These are phyloP conservation scores for Acacia melanoxylon DNA, from an alignment of 306 rosid species.

Conservation along the genomic window DNA sequence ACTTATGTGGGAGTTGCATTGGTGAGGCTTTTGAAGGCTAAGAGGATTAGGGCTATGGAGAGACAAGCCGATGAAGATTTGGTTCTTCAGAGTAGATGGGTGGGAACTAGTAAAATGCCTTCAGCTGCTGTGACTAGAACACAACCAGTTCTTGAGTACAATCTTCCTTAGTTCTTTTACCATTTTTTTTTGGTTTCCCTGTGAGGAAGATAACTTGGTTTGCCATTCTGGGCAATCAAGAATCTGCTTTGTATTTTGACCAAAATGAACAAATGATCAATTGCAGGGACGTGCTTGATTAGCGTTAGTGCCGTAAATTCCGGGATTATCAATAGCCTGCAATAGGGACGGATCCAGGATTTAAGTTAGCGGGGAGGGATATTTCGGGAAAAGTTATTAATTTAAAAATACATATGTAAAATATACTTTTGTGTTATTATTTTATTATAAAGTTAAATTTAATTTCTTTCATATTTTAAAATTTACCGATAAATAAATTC, in stretches of 20 bases:
- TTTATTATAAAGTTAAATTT: too few species aligned
- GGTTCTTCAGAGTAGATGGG: slow-evolving; percentile 75
- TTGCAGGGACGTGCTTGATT: neutral
- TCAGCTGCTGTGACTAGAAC: slow-evolving; percentile 77
- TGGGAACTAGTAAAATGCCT: slow-evolving; percentile 74
- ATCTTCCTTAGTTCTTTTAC: slow-evolving; percentile 28
- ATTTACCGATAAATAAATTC: too few species aligned
- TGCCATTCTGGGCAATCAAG: slow-evolving; percentile 13
- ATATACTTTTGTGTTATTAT: neutral
- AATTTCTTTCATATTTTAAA: neutral
- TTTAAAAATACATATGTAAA: neutral
- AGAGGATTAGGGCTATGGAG: slow-evolving; percentile 70
- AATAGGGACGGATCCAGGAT: neutral
- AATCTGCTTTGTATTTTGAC: slow-evolving; percentile 19
- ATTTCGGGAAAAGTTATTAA: too few species aligned
- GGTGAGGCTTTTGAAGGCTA: slow-evolving; percentile 45
- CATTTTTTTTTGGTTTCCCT: neutral
- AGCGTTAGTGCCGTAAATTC: neutral
- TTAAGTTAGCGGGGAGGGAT: neutral
- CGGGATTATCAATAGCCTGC: neutral
- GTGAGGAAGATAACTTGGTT: slow-evolving; percentile 14
- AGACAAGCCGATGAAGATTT: slow-evolving; percentile 68
- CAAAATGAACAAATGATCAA: slow-evolving; percentile 25
- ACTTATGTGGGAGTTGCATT: slow-evolving; percentile 50
- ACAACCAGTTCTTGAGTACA: slow-evolving; percentile 62